Base-by-base conservation (phyloP, 2,329 filamentous ascomycete species). In the Phialophora expanda region DNA sequence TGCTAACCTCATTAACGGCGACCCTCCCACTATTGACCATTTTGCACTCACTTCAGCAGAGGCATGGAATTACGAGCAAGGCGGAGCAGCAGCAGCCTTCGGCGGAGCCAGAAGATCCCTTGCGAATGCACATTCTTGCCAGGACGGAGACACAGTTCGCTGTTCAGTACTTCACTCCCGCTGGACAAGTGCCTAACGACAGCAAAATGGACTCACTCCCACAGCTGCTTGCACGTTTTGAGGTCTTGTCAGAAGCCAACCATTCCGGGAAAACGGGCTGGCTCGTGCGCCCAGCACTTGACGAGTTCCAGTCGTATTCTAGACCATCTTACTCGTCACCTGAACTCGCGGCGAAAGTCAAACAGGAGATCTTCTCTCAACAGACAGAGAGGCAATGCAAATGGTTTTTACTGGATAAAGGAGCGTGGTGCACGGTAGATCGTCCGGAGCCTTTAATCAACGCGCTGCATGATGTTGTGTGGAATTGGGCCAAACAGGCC, bases 1-100 rank as follows among this genome's bases (percentile, higher is more conserved):
- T 73, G 26, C 51, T 69, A 12, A 66, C 66, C 28, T 68, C 65
- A 0, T 61, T 82, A 77, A 74, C 79, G 0, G 56, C 78, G 22
- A 80, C 78, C 2, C 78, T 81, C 32, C 79, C 79, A 0, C 77
- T 82, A 0, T 76, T 81, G 4, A 77, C 70, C 2, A 80, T 77
- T 60, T 79, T 82, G 4, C 66, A 67, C 30, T 61, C 64, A 9
- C 65, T 73, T 6, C 68, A 71, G 54, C 44, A 59, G 28, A 61
- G 51, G n/a, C 57, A 67, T 48, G 65, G 60, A 41, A 24, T 64
- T 28, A 22, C 56, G n/a, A 12, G 20, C 11, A 53, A 65, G 48
- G 20, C 14, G 46, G 22, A 20, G 6, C 53, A 61, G 28, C 48
- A 55, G 32, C 12, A 32, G 17, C 32, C 32, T 26, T 9, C 60